Base-by-base conservation (phyloP, 352 stramenopile genomes). In the Phytophthora rubi region DNA sequence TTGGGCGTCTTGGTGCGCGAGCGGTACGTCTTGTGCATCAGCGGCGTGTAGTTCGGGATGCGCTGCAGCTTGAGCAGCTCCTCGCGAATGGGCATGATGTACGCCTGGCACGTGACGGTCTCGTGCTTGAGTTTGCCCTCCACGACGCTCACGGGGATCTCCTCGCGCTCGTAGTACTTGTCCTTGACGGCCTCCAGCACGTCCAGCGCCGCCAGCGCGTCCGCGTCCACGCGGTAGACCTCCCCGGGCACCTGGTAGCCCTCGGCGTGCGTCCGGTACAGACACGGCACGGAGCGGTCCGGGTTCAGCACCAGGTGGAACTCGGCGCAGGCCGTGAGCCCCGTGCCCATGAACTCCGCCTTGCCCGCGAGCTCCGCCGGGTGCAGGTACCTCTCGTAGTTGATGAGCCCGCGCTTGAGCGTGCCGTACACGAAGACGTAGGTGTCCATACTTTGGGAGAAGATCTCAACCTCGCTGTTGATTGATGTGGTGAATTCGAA, bases 341-440 rank as follows among this genome's bases (percentile, higher is more conserved):
- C 82, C 23, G 77, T 74, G 18, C 73, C 79, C 9, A 88, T 48
- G 59, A 85, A 90, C 59, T 71, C 68, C 7, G 82, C 84, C 69
- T 92, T 92, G 61, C 71, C 70, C 15, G 66, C 48, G 2, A 77
- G 61, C 23, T 79, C 71, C 6, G 80, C 75, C 18, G 81, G 82
- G 42, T 76, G 66, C 23, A 93, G 71, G 64, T 93, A 93, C 53
- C 80, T 57, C n/a, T 88, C 70, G 68, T 92, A 89, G 79, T 93
- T 93, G 61, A 83, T 65, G 59, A 89, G 86, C 26, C 76, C 82
- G 18, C 77, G 81, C 78, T 92, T 93, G 68, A 93, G 82, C 32
- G 86, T 93, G 28, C 83, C 86, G 62, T 93, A 93, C 18, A 93
- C 82, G 59, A 92, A 92, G 58, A 93, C 82, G 55, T 89, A 72